Evolutionary conservation across 1,139 yeast species (phyloP).

Genomic region (Yamadazyma triangularis): DNA sequence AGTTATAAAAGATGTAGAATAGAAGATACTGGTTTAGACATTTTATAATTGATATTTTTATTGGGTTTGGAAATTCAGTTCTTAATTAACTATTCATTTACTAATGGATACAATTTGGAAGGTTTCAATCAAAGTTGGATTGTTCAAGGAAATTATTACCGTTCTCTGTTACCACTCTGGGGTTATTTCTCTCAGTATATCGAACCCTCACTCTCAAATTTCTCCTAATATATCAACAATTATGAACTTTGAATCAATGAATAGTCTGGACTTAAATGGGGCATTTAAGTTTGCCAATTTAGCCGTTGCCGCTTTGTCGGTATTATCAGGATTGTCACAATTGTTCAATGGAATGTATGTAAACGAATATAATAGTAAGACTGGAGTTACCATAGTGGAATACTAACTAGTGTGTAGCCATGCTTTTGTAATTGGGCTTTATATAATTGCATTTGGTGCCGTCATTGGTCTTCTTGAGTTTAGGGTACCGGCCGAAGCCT

Average conservation of each 20-base stretch:
- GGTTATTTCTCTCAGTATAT: too few relatives aligned
- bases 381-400: slow-evolving; percentile 8
- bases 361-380: slow-evolving; percentile 12
- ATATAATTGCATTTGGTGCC: slow-evolving; percentile 51
- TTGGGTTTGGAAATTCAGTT: too few relatives aligned
- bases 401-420: slow-evolving; percentile 21
- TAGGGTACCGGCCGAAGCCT: slow-evolving; percentile 61
- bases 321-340: slow-evolving; percentile 55
- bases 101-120: too few relatives aligned
- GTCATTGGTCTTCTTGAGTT: slow-evolving; percentile 58
- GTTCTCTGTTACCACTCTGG: too few relatives aligned
- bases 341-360: slow-evolving; percentile 55
- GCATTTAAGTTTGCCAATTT: slow-evolving; percentile 64
- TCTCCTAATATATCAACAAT: too few relatives aligned
- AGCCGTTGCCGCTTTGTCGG: slow-evolving; percentile 54
- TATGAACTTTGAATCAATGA: slow-evolving; percentile 21
- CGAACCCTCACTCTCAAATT: too few relatives aligned
- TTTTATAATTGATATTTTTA: too few relatives aligned
- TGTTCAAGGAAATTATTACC: too few relatives aligned
- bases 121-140: too few relatives aligned
- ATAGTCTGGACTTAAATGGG: slow-evolving; percentile 38
- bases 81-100: too few relatives aligned
- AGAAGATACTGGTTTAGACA: too few relatives aligned
- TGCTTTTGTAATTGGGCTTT: slow-evolving; percentile 52
- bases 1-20: too few relatives aligned